Percentiles rank a stretch among this genome's conserved stretches.
Conservation (phyloP, 495 filamentous ascomycete genomes). For the Podospora pseudopauciseta region DNA sequence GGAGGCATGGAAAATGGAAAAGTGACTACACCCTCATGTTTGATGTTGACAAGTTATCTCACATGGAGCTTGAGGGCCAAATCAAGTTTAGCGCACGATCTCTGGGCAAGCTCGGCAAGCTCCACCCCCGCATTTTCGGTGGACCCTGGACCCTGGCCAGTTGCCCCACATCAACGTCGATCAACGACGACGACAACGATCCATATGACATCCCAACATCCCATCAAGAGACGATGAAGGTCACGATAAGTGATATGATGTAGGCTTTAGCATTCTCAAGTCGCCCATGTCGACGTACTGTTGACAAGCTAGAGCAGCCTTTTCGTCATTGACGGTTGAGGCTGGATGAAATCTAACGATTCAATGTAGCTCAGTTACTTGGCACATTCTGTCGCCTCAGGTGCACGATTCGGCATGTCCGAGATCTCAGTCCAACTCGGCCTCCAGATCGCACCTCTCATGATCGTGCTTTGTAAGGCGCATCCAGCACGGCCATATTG, state of each 20-base stretch:
- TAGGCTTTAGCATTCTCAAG: no score
- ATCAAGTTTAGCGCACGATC: not conserved
- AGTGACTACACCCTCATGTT: no score
- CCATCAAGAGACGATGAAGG: not conserved
- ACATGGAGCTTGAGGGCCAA: not conserved
- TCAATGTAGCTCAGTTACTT: not conserved
- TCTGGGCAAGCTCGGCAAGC: not conserved
- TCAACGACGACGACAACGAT: not conserved
- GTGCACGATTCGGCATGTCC: not conserved
- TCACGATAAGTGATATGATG: not conserved
- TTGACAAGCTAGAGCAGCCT: not conserved
- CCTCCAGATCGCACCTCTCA: not conserved
- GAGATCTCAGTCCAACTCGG: not conserved
- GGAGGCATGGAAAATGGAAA: no score
- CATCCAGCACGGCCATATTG: no score
- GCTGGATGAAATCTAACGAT: not conserved
- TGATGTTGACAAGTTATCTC: no score
- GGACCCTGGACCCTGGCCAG: not conserved
- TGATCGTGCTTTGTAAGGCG: not conserved
- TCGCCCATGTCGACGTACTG: no score
- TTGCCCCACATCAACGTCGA: conserved; percentile 1
- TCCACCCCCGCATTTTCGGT: conserved; percentile 2
- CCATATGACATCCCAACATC: not conserved
- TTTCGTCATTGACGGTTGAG: not conserved
- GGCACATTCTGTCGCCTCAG: not conserved